phyloP scores from a whole-genome alignment of 495 filamentous ascomycete species.

The Talaromyces adpressus region DNA sequence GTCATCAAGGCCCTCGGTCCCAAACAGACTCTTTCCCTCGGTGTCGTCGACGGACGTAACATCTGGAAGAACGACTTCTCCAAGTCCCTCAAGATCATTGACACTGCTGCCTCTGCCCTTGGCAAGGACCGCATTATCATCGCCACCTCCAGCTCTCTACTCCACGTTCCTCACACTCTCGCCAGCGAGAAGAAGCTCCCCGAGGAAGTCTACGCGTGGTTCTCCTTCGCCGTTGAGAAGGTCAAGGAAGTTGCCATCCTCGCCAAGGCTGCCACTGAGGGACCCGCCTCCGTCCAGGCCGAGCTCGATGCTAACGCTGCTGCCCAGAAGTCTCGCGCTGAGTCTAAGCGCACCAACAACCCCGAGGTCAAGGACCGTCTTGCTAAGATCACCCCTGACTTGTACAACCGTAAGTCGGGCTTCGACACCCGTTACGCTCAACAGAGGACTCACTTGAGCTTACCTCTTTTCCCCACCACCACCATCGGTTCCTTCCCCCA shows the following conservation, averaged over 20 bases:
- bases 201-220: slow-evolving; percentile 90
- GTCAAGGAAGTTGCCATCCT: slow-evolving; percentile 81
- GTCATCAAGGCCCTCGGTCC: slow-evolving; percentile 71
- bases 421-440: slow-evolving; percentile 77
- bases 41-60: slow-evolving; percentile 97
- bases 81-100: slow-evolving; percentile 78
- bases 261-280: slow-evolving; percentile 91
- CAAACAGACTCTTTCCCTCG: slow-evolving; percentile 81
- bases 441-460: slow-evolving; percentile 81
- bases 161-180: slow-evolving; percentile 96
- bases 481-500: slow-evolving; percentile 99
- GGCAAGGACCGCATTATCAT: slow-evolving; percentile 95
- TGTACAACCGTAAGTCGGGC: slow-evolving; percentile 86
- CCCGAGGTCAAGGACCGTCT: slow-evolving; percentile 93
- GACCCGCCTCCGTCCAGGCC: slow-evolving; percentile 74
- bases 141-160: slow-evolving; percentile 90
- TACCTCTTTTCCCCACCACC: slow-evolving; percentile 96
- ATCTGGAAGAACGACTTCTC: slow-evolving; percentile 99
- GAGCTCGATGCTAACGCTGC: slow-evolving; percentile 92
- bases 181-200: slow-evolving; percentile 96
- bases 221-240: slow-evolving; percentile 97
- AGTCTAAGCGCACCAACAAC: slow-evolving; percentile 92
- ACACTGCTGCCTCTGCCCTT: slow-evolving; percentile 84
- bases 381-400: slow-evolving; percentile 67
- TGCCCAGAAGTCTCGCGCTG: slow-evolving; percentile 79